phyloP scores from a whole-genome alignment of 495 filamentous ascomycete species.

The Pyrenopolyporus hunteri region DNA sequence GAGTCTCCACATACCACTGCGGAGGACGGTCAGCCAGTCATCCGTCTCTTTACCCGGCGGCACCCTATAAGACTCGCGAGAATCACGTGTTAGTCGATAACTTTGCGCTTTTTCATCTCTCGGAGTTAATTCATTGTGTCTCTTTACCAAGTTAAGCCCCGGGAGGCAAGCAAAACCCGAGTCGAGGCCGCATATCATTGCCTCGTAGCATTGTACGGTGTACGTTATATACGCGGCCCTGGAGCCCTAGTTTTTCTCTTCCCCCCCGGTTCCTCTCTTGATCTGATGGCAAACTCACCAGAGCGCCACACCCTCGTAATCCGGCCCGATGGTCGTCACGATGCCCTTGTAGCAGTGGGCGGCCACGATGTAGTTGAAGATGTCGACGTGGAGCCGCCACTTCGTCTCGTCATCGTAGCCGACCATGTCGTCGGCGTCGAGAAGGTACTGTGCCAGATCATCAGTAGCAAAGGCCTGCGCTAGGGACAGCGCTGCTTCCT shows the following conservation, averaged over 20 bases:
- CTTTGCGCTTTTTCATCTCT: constrained; percentile 1
- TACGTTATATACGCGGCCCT: constrained; percentile 29
- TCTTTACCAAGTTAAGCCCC: constrained; percentile 15
- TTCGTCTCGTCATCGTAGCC: constrained; percentile 65
- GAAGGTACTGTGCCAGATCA: constrained; percentile 73
- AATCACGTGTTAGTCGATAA: constrained; percentile 22
- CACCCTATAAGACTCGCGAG: constrained; percentile 62
- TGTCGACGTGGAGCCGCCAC: constrained; percentile 75
- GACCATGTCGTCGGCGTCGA: constrained; percentile 68
- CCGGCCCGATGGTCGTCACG: constrained; percentile 71
- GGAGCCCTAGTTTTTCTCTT: constrained; percentile 21
- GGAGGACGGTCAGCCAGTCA: constrained; percentile 69
- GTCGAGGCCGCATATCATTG: constrained; percentile 18
- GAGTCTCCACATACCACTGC: constrained; percentile 74
- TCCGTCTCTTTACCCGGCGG: constrained; percentile 77
- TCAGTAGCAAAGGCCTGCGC: constrained; percentile 79
- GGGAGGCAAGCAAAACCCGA: constrained; percentile 25
- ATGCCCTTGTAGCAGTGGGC: constrained; percentile 73
- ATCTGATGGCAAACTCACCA: constrained; percentile 63
- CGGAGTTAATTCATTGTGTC: no score
- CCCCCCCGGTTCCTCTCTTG: constrained; percentile 26
- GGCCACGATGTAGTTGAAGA: constrained; percentile 74
- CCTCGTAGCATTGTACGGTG: background rate
- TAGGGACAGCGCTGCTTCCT: constrained; percentile 68
- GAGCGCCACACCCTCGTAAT: constrained; percentile 76